Evolutionary conservation across 2,329 filamentous ascomycete genomes (phyloP).

Genomic region (Clathrospora elynae): DNA sequence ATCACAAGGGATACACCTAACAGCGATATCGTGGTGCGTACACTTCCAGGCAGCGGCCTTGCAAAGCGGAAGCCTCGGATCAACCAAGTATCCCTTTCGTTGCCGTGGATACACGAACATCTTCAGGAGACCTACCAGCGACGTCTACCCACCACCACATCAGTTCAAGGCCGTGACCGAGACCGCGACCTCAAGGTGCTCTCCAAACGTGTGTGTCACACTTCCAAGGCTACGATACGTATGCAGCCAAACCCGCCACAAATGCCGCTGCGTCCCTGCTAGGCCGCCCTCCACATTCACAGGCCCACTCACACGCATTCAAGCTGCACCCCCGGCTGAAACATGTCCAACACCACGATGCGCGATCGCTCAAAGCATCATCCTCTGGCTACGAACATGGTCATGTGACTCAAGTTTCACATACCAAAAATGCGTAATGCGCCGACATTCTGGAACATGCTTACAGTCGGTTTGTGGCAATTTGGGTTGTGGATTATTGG

Average conservation of each 20-base stretch:
- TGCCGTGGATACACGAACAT: neutral
- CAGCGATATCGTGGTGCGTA: neutral
- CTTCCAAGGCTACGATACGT: constrained; percentile 14
- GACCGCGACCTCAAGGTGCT: constrained; percentile 16
- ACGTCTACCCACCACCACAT: constrained; percentile 5
- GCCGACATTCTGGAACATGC: too few species aligned
- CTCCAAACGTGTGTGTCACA: constrained; percentile 10
- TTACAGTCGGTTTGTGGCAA: too few species aligned
- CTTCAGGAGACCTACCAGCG: constrained; percentile 5
- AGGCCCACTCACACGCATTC: constrained; percentile 19
- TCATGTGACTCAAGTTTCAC: constrained; percentile 19
- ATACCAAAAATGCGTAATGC: too few species aligned
- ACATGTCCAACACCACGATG: constrained; percentile 42
- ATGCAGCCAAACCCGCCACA: constrained; percentile 15
- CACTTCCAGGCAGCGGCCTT: neutral
- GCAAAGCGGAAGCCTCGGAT: constrained; percentile 14
- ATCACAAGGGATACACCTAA: constrained; percentile 3
- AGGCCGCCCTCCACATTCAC: constrained; percentile 12
- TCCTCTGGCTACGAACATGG: neutral
- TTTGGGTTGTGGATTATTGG: too few species aligned
- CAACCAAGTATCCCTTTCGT: constrained; percentile 7
- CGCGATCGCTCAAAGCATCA: constrained; percentile 11
- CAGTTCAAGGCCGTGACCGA: neutral
- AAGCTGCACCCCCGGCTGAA: constrained; percentile 33
- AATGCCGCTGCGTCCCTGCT: constrained; percentile 5